Evolutionary conservation across 768 basidiomycete species (phyloP).

Genomic region (Pisolithus albus): DNA sequence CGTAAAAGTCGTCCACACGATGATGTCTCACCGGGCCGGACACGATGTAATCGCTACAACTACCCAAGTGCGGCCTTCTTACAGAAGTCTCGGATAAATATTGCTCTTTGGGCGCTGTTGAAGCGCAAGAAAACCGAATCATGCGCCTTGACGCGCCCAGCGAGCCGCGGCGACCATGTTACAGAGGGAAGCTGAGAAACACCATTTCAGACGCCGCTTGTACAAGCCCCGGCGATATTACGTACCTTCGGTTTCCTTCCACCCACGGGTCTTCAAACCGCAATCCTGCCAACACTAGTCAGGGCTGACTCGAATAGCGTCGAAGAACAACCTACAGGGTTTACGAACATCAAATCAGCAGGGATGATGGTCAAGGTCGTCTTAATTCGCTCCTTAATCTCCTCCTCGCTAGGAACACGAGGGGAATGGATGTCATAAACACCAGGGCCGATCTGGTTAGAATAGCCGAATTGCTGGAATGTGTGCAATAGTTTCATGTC

Average conservation of each 20-base stretch:
- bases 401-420: conserved; percentile 88
- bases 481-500: conserved; percentile 96
- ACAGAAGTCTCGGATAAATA: conserved; percentile 40
- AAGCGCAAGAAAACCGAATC: conserved; percentile 60
- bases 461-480: conserved; percentile 93
- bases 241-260: conserved; percentile 89
- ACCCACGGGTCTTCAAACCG: conserved; percentile 97
- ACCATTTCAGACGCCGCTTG: conserved; percentile 3
- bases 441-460: conserved; percentile 96
- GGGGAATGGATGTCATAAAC: conserved; percentile 99
- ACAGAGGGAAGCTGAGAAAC: conserved; percentile 52
- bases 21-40: conserved; percentile 16
- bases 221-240: conserved; percentile 4
- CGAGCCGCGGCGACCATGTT: conserved; percentile 90
- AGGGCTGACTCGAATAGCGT: background rate
- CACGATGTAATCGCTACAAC: conserved; percentile 35
- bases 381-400: conserved; percentile 89
- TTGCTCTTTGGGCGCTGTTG: conserved; percentile 81
- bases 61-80: conserved; percentile 38
- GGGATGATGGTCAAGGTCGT: conserved; percentile 80
- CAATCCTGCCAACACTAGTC: conserved; percentile 54
- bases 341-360: conserved; percentile 77
- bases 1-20: conserved; percentile 16
- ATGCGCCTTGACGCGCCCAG: conserved; percentile 84
- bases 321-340: conserved; percentile 51